These are phyloP conservation scores for Carex scoparia DNA, from an alignment of 176 grass and related monocot species.

Conservation along the genomic window DNA sequence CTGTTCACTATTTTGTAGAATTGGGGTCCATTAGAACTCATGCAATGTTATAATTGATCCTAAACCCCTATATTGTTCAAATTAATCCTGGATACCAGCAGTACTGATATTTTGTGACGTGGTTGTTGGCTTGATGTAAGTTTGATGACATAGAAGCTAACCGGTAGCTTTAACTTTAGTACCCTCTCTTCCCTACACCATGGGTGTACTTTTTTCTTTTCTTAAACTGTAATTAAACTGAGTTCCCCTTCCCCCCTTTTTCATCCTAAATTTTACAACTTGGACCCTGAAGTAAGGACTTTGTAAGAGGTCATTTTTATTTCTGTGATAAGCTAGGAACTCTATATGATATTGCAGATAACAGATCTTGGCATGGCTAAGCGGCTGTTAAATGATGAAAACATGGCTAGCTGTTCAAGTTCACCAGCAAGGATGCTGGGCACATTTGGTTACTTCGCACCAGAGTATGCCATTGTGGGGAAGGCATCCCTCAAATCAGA, in stretches of 20 bases:
- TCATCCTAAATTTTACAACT: neutral
- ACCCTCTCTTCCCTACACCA: neutral
- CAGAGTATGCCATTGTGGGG: constrained; percentile 91
- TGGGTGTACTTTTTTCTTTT: neutral
- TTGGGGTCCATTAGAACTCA: neutral
- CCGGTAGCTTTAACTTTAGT: neutral
- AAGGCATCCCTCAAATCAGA: constrained; percentile 94
- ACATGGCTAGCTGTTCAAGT: constrained; percentile 74
- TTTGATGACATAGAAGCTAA: neutral
- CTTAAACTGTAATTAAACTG: no score
- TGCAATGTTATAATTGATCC: neutral
- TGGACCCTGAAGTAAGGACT: neutral
- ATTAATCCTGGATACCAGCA: neutral
- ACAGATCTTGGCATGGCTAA: constrained; percentile 98
- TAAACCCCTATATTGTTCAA: neutral
- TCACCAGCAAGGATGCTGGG: constrained; percentile 90
- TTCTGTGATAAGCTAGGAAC: neutral
- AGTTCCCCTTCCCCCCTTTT: neutral
- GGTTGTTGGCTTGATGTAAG: neutral
- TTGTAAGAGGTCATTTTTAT: neutral
- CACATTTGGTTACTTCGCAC: constrained; percentile 96
- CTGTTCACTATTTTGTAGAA: neutral
- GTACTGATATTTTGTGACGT: neutral
- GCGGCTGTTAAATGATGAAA: constrained; percentile 67
- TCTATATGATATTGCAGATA: constrained; percentile 40